Conservation (phyloP, 1,284 basidiomycete species). For the Marasmius fiardii region DNA sequence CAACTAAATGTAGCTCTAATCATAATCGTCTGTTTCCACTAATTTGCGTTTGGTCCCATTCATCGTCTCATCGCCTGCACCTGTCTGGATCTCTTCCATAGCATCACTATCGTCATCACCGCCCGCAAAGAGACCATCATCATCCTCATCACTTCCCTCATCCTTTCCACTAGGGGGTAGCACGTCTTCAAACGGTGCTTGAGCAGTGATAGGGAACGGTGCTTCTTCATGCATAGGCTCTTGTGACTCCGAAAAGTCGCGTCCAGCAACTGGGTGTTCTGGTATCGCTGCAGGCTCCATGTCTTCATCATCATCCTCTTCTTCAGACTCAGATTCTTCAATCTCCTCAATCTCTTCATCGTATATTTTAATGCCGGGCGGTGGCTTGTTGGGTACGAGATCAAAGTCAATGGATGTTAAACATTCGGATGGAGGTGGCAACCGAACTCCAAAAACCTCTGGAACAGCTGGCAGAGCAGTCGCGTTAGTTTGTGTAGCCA, state of each 20-base stretch:
- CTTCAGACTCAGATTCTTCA: conserved; percentile 64
- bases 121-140: conserved; percentile 62
- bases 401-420: conserved; percentile 92
- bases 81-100: conserved; percentile 71
- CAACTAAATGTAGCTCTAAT: conserved; percentile 33
- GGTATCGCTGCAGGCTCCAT: conserved; percentile 55
- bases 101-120: conserved; percentile 72
- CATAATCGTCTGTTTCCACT: conserved; percentile 84
- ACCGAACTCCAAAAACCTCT: conserved; percentile 92
- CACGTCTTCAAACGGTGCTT: conserved; percentile 66
- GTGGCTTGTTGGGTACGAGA: conserved; percentile 84
- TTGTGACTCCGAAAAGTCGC: conserved; percentile 19
- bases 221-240: conserved; percentile 31
- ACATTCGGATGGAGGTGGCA: conserved; percentile 81
- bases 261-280: conserved; percentile 5
- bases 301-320: conserved; percentile 55
- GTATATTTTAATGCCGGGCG: conserved; percentile 67
- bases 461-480: conserved; percentile 87
- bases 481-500: conserved; percentile 90
- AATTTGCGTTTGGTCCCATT: conserved; percentile 75
- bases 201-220: conserved; percentile 52
- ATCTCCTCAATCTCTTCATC: conserved; percentile 80
- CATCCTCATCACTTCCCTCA: conserved; percentile 57
- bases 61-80: conserved; percentile 34
- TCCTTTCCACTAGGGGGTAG: conserved; percentile 45